Evolutionary conservation across 2,329 filamentous ascomycete species (phyloP).

Genomic region (Penicillium fuscoglaucum): DNA sequence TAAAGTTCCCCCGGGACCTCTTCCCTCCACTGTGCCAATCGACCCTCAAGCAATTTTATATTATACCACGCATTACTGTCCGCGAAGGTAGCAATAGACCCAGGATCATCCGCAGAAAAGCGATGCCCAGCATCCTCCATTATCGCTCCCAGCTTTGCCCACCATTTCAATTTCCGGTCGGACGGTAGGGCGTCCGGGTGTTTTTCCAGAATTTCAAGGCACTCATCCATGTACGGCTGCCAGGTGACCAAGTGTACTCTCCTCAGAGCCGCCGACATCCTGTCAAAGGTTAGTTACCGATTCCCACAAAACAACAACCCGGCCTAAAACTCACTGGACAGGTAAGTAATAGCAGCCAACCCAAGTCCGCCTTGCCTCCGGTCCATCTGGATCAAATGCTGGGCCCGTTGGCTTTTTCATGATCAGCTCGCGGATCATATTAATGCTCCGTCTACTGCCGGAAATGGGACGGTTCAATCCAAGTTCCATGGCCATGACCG

Average conservation of each 20-base stretch:
- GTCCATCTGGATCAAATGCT: constrained; percentile 50
- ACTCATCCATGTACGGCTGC: constrained; percentile 65
- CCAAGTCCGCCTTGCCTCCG: constrained; percentile 61
- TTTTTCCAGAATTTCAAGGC: constrained; percentile 57
- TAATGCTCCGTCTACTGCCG: constrained; percentile 34
- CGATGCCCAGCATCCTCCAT: constrained; percentile 68
- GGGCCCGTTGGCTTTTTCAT: constrained; percentile 35
- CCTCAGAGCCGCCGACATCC: constrained; percentile 59
- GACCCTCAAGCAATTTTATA: constrained; percentile 64
- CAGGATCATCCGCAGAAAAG: constrained; percentile 66
- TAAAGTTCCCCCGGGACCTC: constrained; percentile 56
- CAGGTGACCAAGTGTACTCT: constrained; percentile 60
- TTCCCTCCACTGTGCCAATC: constrained; percentile 61
- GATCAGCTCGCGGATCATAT: constrained; percentile 42
- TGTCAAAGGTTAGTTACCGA: constrained; percentile 28
- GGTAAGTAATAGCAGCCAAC: constrained; percentile 62
- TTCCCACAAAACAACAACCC: not conserved
- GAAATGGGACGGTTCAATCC: constrained; percentile 65
- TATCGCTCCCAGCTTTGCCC: constrained; percentile 61
- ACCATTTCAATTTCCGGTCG: constrained; percentile 57
- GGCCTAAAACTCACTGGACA: constrained; percentile 47
- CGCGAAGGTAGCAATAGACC: constrained; percentile 53
- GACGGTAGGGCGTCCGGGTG: constrained; percentile 59
- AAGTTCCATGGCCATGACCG: constrained; percentile 79
- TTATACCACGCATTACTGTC: constrained; percentile 66